A percentile compares a stretch with the other conserved stretches of the same genome.
phyloP scores from a whole-genome alignment of 2,329 filamentous ascomycete species.

The Aspergillus sp. region DNA sequence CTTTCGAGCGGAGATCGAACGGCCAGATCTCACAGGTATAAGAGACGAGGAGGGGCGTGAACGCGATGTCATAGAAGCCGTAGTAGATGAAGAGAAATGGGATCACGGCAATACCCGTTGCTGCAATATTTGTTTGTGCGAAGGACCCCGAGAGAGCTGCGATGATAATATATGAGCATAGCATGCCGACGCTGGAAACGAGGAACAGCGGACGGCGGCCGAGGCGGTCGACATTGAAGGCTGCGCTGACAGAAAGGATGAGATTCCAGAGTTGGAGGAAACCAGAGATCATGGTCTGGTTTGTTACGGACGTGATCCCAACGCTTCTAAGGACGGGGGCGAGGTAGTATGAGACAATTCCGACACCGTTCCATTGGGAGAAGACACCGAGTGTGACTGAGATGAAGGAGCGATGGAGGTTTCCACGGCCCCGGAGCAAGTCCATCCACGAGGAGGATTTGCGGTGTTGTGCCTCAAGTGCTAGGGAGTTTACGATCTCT shows the following conservation, averaged over 20 bases:
- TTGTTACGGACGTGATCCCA: background rate
- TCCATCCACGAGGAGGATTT: background rate
- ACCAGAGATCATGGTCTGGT: background rate
- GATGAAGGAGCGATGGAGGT: background rate
- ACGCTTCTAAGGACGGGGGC: background rate
- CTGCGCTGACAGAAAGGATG: background rate
- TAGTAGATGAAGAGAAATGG: slow-evolving; percentile 62
- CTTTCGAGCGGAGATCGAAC: slow-evolving; percentile 52
- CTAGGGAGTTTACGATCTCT: background rate
- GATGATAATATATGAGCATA: slow-evolving; percentile 23
- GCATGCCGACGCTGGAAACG: slow-evolving; percentile 24
- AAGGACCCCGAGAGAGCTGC: slow-evolving; percentile 23
- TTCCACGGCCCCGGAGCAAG: background rate
- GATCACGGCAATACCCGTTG: slow-evolving; percentile 42
- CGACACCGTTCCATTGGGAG: background rate
- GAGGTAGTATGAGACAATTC: background rate
- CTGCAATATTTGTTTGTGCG: slow-evolving; percentile 13
- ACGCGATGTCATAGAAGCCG: slow-evolving; percentile 61
- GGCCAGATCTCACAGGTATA: slow-evolving; percentile 62
- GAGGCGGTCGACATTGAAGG: background rate
- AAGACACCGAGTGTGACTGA: background rate
- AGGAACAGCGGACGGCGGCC: background rate
- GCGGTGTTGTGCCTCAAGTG: background rate
- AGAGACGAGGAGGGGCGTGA: slow-evolving; percentile 55
- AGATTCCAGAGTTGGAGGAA: slow-evolving; percentile 1